phyloP scores from a whole-genome alignment of 768 basidiomycete genomes.

The Mycena sanguinolenta region DNA sequence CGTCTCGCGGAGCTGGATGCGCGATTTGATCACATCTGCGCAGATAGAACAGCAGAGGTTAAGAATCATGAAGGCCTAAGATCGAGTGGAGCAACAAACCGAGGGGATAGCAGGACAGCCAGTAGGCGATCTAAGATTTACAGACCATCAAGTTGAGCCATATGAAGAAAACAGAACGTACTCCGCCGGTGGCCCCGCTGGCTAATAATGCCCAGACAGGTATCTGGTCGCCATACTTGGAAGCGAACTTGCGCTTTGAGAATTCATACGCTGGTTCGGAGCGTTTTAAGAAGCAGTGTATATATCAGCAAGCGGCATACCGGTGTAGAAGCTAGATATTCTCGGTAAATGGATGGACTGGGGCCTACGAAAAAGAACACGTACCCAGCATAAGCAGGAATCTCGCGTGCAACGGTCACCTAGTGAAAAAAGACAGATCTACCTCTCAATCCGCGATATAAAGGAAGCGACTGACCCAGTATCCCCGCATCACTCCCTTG shows the following conservation, averaged over 20 bases:
- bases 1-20: conserved; percentile 81
- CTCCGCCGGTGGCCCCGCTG: conserved; percentile 87
- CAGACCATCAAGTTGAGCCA: conserved; percentile 10
- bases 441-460: background rate
- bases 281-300: background rate
- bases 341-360: too few species aligned
- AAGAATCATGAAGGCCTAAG: background rate
- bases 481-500: conserved; percentile 95
- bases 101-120: conserved; percentile 93
- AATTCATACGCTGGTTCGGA: conserved; percentile 82
- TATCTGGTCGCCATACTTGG: conserved; percentile 68
- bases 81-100: conserved; percentile 53
- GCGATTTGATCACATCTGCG: conserved; percentile 91
- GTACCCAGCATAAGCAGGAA: conserved; percentile 95
- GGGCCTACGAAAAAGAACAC: background rate
- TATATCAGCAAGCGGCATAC: conserved; percentile 45
- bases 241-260: conserved; percentile 81
- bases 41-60: background rate
- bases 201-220: conserved; percentile 90
- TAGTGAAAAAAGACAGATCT: background rate
- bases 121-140: conserved; percentile 80
- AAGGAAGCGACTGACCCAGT: conserved; percentile 73
- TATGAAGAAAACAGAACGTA: conserved; percentile 58
- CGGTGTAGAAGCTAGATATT: conserved; percentile 73
- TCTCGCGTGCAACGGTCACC: conserved; percentile 93